Base-by-base conservation (phyloP, 2,329 filamentous ascomycete genomes). In the Teratosphaeria viscida region DNA sequence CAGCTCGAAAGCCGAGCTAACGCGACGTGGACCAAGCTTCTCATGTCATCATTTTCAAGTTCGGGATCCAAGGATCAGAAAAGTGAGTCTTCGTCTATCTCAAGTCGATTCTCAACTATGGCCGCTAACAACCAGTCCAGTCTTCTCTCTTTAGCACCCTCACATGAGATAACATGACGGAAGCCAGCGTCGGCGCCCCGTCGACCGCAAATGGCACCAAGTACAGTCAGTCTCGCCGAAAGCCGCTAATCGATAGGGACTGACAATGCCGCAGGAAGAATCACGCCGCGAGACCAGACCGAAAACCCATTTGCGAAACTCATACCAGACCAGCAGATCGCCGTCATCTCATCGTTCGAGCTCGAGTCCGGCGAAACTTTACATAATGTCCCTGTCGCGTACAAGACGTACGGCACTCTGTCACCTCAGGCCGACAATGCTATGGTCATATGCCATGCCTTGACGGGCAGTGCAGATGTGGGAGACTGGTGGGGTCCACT, bases 301-400 rank as follows among this genome's bases (percentile, higher is more conserved):
- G 92, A 96, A 78, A 99, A 97, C 76, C 92, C 92, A 34, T 97
- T 92, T 73, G 85, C 89, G 62, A 77, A 81, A 64, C 81, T 97
- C 70, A 95, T 99, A 57, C 87, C 90, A 57, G 87, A 96, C 69
- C 94, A 97, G 76, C 82, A 87, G 58, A 88, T 95, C 70, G 90
- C 88, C 60, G 84, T 94, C 62, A 84, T 99, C 59, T 92, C 94
- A 1, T 86, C 86, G 29, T 96, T 96, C 74, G 91, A 88, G 8
- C 88, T 99, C 65, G 94, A 99, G 75, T 97, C 92, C 1, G 94
- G 94, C 55, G 90, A 88, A 27, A 87, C 83, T 0, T 81, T 99
- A 23, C 78, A 82, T 66, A 94, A 97, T 83, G 82, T 86, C 16
- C 82, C 81, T 2, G 77, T 87, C 56, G 84, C 84, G 60, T 86